A percentile compares a stretch with the other conserved stretches of the same genome.
Evolutionary conservation across 1,139 yeast species (phyloP).

Genomic region (Debaryomyces sp.): DNA sequence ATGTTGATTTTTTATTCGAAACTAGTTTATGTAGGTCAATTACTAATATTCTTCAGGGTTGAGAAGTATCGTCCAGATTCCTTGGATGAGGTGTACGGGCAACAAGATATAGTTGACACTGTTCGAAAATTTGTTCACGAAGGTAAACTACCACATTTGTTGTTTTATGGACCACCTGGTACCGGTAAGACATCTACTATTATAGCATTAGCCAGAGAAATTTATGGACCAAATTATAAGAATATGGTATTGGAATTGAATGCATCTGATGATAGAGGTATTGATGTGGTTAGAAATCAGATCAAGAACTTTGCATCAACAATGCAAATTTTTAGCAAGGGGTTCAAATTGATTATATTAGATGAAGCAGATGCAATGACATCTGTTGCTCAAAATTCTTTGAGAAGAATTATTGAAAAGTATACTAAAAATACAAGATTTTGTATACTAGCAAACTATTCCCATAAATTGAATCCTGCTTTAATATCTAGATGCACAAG

Average conservation of each 20-base stretch:
- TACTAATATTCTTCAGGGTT: conserved; percentile 54
- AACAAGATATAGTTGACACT: conserved; percentile 78
- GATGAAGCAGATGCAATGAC: conserved; percentile 99
- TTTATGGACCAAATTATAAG: conserved; percentile 82
- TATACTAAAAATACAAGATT: conserved; percentile 94
- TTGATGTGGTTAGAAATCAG: conserved; percentile 83
- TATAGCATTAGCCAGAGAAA: conserved; percentile 84
- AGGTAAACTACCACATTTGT: conserved; percentile 82
- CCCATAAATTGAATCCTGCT: conserved; percentile 95
- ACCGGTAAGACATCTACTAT: conserved; percentile 97
- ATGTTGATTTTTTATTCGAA: conserved; percentile 21
- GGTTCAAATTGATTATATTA: conserved; percentile 85
- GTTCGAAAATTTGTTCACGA: conserved; percentile 83
- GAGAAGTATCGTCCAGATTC: conserved; percentile 92
- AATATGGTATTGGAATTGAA: conserved; percentile 91
- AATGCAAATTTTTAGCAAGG: conserved; percentile 79
- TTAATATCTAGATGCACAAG: conserved; percentile 92
- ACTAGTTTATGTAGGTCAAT: not conserved
- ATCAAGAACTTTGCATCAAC: conserved; percentile 87
- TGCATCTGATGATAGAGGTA: conserved; percentile 86
- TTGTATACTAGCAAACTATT: conserved; percentile 94
- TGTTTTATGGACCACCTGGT: conserved; percentile 98
- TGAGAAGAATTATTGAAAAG: conserved; percentile 89
- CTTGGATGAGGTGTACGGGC: conserved; percentile 89
- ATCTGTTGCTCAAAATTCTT: conserved; percentile 88